phyloP scores from a whole-genome alignment of 192 early-diverging fungal species.

The Jimgerdemannia flammicorona region DNA sequence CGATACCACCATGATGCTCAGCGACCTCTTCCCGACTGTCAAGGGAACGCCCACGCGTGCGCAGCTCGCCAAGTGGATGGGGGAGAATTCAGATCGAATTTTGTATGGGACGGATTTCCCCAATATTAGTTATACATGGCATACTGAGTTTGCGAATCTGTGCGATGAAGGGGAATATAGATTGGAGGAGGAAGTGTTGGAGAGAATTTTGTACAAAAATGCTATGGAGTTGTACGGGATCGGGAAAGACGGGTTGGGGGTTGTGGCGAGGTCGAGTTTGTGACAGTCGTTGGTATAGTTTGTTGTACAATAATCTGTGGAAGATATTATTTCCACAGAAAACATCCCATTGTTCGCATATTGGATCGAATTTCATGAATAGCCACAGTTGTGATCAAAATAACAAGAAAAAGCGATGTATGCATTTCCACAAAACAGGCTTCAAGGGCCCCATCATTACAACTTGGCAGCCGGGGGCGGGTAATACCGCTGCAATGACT shows the following conservation, averaged over 20 bases:
- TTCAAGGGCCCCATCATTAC: not conserved
- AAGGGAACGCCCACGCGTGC: conserved; percentile 18
- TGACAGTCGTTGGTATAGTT: not conserved
- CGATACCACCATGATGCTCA: conserved; percentile 34
- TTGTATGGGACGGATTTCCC: conserved; percentile 38
- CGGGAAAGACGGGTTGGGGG: not conserved
- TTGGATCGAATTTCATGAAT: too few relatives aligned
- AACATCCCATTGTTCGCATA: too few relatives aligned
- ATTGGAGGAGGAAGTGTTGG: conserved; percentile 16
- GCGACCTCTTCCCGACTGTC: conserved; percentile 16
- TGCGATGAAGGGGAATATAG: conserved; percentile 4
- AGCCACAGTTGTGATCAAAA: too few relatives aligned
- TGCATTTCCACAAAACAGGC: too few relatives aligned
- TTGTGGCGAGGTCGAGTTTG: not conserved
- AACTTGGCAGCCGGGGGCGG: not conserved
- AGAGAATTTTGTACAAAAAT: conserved; percentile 32
- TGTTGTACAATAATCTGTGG: too few relatives aligned
- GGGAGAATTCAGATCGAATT: conserved; percentile 26
- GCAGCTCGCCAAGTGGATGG: conserved; percentile 15
- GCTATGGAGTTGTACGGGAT: conserved; percentile 27
- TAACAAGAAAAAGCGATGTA: too few relatives aligned
- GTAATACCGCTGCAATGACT: conserved; percentile 1
- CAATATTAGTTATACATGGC: conserved; percentile 34
- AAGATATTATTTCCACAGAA: too few relatives aligned
- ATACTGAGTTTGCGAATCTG: conserved; percentile 30